Evolutionary conservation across 2,329 filamentous ascomycete genomes (phyloP).

Genomic region (Paraphaeosphaeria minitans): DNA sequence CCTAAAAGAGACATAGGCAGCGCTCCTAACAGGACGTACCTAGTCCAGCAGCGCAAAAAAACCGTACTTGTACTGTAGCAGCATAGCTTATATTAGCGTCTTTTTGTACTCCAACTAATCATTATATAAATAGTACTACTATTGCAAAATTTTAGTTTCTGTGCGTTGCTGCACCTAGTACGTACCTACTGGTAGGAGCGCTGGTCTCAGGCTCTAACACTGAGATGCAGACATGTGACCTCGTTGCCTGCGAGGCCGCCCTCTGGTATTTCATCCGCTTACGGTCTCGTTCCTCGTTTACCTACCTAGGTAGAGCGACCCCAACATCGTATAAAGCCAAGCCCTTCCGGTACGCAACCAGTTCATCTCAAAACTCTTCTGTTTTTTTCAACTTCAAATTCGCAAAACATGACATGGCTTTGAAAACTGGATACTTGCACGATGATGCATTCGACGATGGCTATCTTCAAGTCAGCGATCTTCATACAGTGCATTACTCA

Average conservation of each 20-base stretch:
- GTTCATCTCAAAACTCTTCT: too few relatives aligned
- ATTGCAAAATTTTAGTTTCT: too few relatives aligned
- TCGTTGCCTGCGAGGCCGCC: constrained; percentile 1
- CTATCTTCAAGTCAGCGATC: constrained; percentile 29
- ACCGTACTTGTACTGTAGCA: too few relatives aligned
- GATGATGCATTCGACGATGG: constrained; percentile 34
- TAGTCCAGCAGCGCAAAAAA: too few relatives aligned
- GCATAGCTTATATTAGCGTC: too few relatives aligned
- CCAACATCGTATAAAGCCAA: background rate
- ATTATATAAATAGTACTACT: too few relatives aligned
- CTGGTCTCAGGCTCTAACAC: background rate
- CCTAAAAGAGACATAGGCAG: too few relatives aligned
- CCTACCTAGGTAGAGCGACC: too few relatives aligned
- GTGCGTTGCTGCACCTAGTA: too few relatives aligned
- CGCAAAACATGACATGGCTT: constrained; percentile 3
- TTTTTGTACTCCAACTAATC: too few relatives aligned
- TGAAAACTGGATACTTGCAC: constrained; percentile 29
- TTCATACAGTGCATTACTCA: constrained; percentile 40
- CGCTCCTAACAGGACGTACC: too few relatives aligned
- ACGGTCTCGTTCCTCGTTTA: background rate
- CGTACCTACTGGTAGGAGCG: too few relatives aligned
- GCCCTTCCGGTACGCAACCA: background rate
- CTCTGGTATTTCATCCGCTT: background rate
- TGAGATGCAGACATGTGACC: background rate
- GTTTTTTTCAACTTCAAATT: background rate